Base-by-base conservation (phyloP, 2,329 filamentous ascomycete genomes). In the Colletotrichum endophyticum region DNA sequence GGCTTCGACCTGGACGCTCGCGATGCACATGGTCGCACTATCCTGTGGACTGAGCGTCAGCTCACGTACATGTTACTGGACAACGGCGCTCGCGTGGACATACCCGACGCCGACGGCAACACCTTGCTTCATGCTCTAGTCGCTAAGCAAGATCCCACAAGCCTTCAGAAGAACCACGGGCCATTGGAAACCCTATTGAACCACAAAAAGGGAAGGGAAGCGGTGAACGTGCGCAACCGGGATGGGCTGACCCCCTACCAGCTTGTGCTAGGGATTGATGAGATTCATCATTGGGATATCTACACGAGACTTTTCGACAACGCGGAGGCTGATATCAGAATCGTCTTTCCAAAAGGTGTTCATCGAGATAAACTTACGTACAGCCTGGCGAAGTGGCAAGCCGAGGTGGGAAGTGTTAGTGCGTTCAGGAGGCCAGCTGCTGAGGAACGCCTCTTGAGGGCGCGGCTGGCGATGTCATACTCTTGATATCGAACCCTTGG, bases 141-240 rank as follows among this genome's bases (percentile, higher is more conserved):
- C 16, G 1, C 1, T 1, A n/a, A 13, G 0, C 44, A 49, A 49
- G 11, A 49, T 13, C 3, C 44, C 0, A 28, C 6, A 1, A 36
- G 22, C 7, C n/a, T n/a, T 2, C 28, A 32, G 16, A 44, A 59
- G 0, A 22, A 53, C 30, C 30, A 30, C 5, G 2, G 22, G n/a
- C 15, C 9, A 11, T 28, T 69, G 7, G 16, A 22, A 8, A 32
- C 36, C 6, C 32, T 44, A 1, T 22, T 69, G 16, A 0, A 15
- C 9, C 22, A 59, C 15, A 1, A 49, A 7, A 27, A 25, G 32
- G 53, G 28, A 16, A 57, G 12, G 16, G 25, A 30, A n/a, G 66
- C 53, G 15, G 66, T 61, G 16, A 44, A 61, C 30, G n/a, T 44
- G 25, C 12, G 13, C 15, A 69, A 69, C 53, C n/a, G n/a, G 0